Evolutionary conservation across 2,329 filamentous ascomycete species (phyloP).

Genomic region (Lasiodiplodia theobromae): DNA sequence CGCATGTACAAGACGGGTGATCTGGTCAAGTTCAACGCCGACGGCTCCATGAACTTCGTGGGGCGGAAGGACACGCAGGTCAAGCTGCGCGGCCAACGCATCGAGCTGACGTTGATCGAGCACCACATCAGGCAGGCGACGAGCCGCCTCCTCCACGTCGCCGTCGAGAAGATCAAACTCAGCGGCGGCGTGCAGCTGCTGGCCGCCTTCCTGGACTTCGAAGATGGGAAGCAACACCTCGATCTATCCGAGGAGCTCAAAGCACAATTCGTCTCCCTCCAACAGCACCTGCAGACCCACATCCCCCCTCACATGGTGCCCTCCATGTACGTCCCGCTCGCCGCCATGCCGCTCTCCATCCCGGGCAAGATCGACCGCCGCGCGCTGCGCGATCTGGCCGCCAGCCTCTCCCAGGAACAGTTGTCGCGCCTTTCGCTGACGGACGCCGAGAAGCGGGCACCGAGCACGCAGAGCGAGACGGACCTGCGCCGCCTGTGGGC

Average conservation of each 20-base stretch:
- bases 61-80: constrained; percentile 46
- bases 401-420: constrained; percentile 39
- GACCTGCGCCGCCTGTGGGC: background rate
- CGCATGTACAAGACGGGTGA: constrained; percentile 46
- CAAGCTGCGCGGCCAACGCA: constrained; percentile 53
- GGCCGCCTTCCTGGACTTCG: constrained; percentile 1
- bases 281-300: constrained; percentile 27
- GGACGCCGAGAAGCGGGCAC: background rate
- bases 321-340: constrained; percentile 47
- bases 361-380: constrained; percentile 46
- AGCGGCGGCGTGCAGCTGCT: background rate
- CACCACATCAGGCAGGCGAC: constrained; percentile 44
- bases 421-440: background rate
- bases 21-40: constrained; percentile 42
- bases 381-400: constrained; percentile 31
- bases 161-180: constrained; percentile 3
- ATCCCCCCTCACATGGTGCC: constrained; percentile 51
- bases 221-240: background rate
- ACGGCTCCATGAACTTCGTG: constrained; percentile 45
- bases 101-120: constrained; percentile 56
- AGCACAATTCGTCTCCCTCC: background rate
- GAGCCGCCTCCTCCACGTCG: background rate
- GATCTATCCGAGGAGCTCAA: background rate
- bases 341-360: constrained; percentile 43
- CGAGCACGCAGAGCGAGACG: background rate